Conservation (phyloP, 495 filamentous ascomycete genomes). For the Parmelia sp. region DNA sequence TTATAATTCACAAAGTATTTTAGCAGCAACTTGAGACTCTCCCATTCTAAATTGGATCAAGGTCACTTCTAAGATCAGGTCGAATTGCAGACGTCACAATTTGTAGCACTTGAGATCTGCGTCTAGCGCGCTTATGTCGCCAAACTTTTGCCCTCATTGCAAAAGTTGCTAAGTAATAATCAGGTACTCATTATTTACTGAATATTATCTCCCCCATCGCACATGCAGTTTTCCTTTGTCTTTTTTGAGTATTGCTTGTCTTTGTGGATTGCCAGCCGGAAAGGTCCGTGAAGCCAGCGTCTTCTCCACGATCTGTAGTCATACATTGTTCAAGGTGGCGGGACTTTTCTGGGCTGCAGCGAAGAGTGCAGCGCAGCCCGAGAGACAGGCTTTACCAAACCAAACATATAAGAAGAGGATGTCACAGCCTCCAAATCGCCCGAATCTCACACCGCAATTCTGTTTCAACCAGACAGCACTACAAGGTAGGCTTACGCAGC, state of each 20-base stretch:
- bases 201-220: too few species aligned
- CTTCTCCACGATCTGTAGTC: neutral
- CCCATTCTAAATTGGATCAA: too few species aligned
- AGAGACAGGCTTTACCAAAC: neutral
- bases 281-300: too few species aligned
- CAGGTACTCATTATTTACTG: too few species aligned
- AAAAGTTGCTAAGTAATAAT: neutral
- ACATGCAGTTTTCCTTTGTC: neutral
- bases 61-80: too few species aligned
- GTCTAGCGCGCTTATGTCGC: neutral
- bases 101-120: neutral
- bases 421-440: conserved; percentile 54
- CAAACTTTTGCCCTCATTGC: too few species aligned
- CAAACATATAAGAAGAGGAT: conserved; percentile 37
- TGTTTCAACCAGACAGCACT: conserved; percentile 85
- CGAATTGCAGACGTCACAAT: too few species aligned
- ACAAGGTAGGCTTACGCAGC: conserved; percentile 54
- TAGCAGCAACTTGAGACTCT: too few species aligned
- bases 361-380: conserved; percentile 2
- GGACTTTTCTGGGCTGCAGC: conserved; percentile 15
- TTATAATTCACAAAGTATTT: too few species aligned
- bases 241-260: neutral
- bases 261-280: neutral
- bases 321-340: conserved; percentile 14
- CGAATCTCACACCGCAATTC: conserved; percentile 75